Evolutionary conservation across 371 early-diverging fungal genomes (phyloP).

Genomic region (Funneliformis caledonium): DNA sequence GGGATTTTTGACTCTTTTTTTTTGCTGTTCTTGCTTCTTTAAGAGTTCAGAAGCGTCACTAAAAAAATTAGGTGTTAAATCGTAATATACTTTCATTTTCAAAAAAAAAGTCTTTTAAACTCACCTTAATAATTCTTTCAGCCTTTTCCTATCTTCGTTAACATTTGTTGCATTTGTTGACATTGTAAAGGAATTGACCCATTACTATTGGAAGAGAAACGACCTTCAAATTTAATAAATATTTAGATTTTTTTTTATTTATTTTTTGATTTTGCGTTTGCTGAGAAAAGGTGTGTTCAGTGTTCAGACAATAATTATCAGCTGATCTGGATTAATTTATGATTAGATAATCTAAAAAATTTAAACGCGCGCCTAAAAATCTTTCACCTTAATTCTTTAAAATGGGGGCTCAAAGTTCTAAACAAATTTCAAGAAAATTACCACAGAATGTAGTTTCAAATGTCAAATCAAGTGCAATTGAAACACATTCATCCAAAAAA

Average conservation of each 20-base stretch:
- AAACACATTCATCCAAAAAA: neutral
- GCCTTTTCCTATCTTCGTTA: conserved; percentile 39
- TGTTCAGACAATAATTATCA: too few species aligned
- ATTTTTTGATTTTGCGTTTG: too few species aligned
- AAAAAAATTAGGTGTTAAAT: neutral
- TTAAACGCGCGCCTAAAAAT: too few species aligned
- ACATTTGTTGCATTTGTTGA: conserved; percentile 25
- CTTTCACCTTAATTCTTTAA: neutral
- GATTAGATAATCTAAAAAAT: too few species aligned
- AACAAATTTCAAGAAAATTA: conserved; percentile 20
- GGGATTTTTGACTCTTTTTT: conserved; percentile 1
- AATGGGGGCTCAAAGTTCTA: conserved; percentile 18
- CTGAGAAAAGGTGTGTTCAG: too few species aligned
- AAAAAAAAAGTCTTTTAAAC: neutral
- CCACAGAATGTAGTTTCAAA: conserved; percentile 3
- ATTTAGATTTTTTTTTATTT: too few species aligned
- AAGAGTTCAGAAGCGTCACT: conserved; percentile 36
- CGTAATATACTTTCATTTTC: neutral
- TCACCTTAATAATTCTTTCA: conserved; percentile 34
- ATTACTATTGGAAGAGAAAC: conserved; percentile 22
- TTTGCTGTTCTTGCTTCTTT: conserved; percentile 37
- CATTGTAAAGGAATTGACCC: conserved; percentile 33
- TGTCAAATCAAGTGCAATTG: conserved; percentile 8
- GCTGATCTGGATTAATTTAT: too few species aligned
- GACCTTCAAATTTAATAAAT: too few species aligned